phyloP scores from a whole-genome alignment of 2,329 filamentous ascomycete species.

The Fusarium luffae region DNA sequence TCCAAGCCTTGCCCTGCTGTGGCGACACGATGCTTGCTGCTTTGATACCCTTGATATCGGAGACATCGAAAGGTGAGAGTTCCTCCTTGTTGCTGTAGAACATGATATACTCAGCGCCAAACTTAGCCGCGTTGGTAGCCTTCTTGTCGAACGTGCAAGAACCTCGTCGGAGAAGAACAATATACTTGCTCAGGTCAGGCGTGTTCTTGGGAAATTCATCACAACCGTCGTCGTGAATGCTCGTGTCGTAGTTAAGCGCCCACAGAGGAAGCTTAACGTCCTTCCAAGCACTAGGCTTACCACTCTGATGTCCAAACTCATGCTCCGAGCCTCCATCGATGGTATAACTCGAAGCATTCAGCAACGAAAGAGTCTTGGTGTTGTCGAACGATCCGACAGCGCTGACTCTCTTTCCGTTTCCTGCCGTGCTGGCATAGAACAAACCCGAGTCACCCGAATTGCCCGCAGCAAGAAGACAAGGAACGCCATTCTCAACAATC shows the following conservation, averaged over 20 bases:
- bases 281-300: constrained; percentile 56
- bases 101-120: constrained; percentile 70
- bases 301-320: constrained; percentile 58
- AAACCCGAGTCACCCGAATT: constrained; percentile 60
- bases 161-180: constrained; percentile 70
- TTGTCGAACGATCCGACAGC: constrained; percentile 65
- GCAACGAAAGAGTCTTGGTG: constrained; percentile 54
- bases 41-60: constrained; percentile 46
- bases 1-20: constrained; percentile 57
- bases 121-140: constrained; percentile 61
- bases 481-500: constrained; percentile 65
- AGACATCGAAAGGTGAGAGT: constrained; percentile 50
- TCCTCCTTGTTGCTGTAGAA: constrained; percentile 67
- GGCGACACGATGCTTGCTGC: constrained; percentile 57
- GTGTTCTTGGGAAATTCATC: constrained; percentile 62
- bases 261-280: constrained; percentile 62
- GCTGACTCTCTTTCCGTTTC: constrained; percentile 59
- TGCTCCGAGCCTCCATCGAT: constrained; percentile 50
- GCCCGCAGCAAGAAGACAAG: constrained; percentile 64
- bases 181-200: constrained; percentile 65
- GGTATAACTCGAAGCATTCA: constrained; percentile 56
- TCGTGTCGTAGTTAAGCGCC: constrained; percentile 61
- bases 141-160: constrained; percentile 67
- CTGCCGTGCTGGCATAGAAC: constrained; percentile 62
- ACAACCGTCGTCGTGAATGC: constrained; percentile 63